Conservation (phyloP, 164 flowering plant species). For the Annona squamosa region DNA sequence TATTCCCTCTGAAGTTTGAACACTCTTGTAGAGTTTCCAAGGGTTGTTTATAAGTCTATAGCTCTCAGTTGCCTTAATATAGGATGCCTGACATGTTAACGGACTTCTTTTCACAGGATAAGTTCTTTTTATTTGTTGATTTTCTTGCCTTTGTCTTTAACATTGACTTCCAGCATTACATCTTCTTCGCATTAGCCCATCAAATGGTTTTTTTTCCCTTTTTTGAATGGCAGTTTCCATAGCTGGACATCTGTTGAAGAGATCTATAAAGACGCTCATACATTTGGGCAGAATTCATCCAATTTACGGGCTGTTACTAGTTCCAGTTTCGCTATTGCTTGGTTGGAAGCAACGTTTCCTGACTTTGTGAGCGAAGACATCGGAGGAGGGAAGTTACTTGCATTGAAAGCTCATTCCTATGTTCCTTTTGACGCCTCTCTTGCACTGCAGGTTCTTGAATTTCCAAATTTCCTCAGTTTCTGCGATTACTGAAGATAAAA, state of each 20-base stretch:
- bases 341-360: constrained; percentile 94
- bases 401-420: constrained; percentile 58
- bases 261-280: constrained; percentile 69
- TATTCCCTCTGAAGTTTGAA: no score
- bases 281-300: constrained; percentile 60
- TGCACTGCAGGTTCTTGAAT: constrained; percentile 56
- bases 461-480: not conserved
- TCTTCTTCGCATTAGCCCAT: not conserved
- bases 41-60: no score
- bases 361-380: constrained; percentile 37
- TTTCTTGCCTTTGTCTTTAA: not conserved
- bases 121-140: not conserved
- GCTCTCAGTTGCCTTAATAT: no score
- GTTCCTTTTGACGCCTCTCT: constrained; percentile 73
- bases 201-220: not conserved
- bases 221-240: constrained; percentile 46
- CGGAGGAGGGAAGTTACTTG: constrained; percentile 29
- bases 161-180: not conserved
- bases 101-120: not conserved
- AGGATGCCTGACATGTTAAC: no score
- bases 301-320: constrained; percentile 55
- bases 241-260: constrained; percentile 67
- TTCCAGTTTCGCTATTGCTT: constrained; percentile 73
- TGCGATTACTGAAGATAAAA: not conserved
- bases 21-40: no score